These are phyloP conservation scores for Epichloe hybrida DNA, from an alignment of 2,329 filamentous ascomycete genomes.

Conservation along the genomic window DNA sequence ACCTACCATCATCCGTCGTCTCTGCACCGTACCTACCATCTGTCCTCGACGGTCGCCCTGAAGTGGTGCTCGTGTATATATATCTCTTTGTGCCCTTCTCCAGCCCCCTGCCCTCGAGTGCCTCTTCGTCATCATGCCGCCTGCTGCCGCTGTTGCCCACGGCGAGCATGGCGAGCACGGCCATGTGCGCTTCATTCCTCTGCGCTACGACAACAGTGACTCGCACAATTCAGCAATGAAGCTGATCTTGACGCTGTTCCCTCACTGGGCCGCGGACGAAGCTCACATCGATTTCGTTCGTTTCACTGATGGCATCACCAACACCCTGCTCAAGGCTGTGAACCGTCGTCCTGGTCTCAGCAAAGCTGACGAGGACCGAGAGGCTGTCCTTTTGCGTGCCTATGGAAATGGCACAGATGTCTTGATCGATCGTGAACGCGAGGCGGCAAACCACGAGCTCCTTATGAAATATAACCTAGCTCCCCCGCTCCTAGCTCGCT, in stretches of 20 bases:
- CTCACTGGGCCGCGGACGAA: conserved; percentile 65
- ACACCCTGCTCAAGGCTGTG: conserved; percentile 73
- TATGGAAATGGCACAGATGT: conserved; percentile 92
- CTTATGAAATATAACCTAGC: conserved; percentile 74
- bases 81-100: not conserved
- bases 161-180: conserved; percentile 17
- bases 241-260: conserved; percentile 66
- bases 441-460: conserved; percentile 67
- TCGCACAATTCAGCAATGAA: conserved; percentile 65
- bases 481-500: conserved; percentile 76
- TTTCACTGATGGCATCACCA: conserved; percentile 97
- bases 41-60: not conserved
- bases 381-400: conserved; percentile 86
- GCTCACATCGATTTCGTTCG: conserved; percentile 72
- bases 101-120: not conserved
- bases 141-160: conserved; percentile 18
- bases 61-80: conserved; percentile 1
- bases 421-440: conserved; percentile 88
- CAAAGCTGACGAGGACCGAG: conserved; percentile 60
- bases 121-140: conserved; percentile 16
- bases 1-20: conserved; percentile 2
- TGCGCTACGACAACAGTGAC: conserved; percentile 65
- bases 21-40: not conserved
- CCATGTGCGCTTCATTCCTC: conserved; percentile 51
- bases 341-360: conserved; percentile 55